Percentiles rank a stretch among this genome's conserved stretches.
Conservation (phyloP, 352 stramenopile genomes). For the Phytophthora aleatoria region DNA sequence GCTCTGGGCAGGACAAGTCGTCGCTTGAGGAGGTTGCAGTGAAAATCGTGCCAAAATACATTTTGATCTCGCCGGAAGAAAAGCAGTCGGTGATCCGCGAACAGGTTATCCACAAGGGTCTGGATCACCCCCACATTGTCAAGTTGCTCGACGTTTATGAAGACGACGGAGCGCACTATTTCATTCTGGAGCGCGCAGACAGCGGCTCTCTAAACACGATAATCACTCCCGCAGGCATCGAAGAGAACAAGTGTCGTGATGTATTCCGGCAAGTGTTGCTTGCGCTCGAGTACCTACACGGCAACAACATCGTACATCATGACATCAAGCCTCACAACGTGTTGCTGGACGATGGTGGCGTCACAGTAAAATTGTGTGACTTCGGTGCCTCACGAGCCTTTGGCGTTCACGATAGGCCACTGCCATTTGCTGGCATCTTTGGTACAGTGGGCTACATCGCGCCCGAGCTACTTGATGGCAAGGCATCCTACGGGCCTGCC, state of each 20-base stretch:
- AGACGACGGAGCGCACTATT: slow-evolving; percentile 76
- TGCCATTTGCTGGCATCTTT: slow-evolving; percentile 74
- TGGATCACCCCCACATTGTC: slow-evolving; percentile 76
- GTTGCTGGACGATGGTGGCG: slow-evolving; percentile 55
- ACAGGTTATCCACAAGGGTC: slow-evolving; percentile 67
- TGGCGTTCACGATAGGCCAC: slow-evolving; percentile 44
- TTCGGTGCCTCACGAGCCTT: slow-evolving; percentile 85
- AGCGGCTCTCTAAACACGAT: slow-evolving; percentile 58
- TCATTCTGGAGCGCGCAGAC: slow-evolving; percentile 71
- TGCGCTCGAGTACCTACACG: slow-evolving; percentile 70
- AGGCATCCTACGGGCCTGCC: slow-evolving; percentile 50
- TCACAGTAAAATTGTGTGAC: slow-evolving; percentile 75
- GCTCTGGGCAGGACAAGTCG: slow-evolving; percentile 49
- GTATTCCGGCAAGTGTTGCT: slow-evolving; percentile 66
- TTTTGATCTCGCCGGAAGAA: slow-evolving; percentile 69
- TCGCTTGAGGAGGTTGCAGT: slow-evolving; percentile 68
- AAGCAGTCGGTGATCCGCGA: slow-evolving; percentile 78
- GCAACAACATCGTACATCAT: slow-evolving; percentile 87
- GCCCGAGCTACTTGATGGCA: slow-evolving; percentile 62
- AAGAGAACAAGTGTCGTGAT: slow-evolving; percentile 52
- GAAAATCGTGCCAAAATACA: slow-evolving; percentile 81
- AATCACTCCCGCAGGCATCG: slow-evolving; percentile 54
- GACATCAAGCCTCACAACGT: slow-evolving; percentile 92
- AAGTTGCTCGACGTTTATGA: slow-evolving; percentile 78
- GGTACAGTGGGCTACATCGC: slow-evolving; percentile 77